Percentiles rank a stretch among this genome's conserved stretches.
These are phyloP conservation scores for Lentinula sp. DNA, from an alignment of 768 basidiomycete genomes.

Conservation along the genomic window DNA sequence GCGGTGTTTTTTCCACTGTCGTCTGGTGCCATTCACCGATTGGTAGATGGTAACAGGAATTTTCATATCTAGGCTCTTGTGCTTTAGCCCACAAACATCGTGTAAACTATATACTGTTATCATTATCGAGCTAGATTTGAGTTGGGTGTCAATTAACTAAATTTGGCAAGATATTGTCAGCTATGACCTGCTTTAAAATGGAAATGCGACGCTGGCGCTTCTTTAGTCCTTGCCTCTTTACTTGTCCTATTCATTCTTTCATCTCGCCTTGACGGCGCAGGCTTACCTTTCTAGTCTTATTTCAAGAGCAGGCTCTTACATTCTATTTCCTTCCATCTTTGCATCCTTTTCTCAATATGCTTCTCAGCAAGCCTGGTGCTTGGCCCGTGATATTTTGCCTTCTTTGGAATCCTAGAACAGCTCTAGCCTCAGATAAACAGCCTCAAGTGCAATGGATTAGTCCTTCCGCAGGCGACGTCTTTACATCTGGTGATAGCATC, in stretches of 20 bases:
- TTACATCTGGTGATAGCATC: constrained; percentile 1
- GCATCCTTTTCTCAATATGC: not conserved
- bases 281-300: not conserved
- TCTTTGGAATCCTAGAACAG: not conserved
- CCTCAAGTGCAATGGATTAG: constrained; percentile 5
- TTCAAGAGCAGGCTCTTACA: not conserved
- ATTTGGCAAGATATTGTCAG: not conserved
- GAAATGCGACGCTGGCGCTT: not conserved
- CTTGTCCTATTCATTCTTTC: not conserved
- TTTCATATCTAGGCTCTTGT: not conserved
- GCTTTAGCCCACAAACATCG: not conserved
- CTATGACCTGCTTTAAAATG: not conserved
- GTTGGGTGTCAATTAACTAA: not conserved
- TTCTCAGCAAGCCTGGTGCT: constrained; percentile 3
- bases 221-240: not conserved
- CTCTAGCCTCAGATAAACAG: not conserved
- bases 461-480: constrained; percentile 3
- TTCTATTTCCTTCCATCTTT: not conserved
- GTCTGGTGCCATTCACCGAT: not conserved
- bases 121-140: not conserved
- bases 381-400: not conserved
- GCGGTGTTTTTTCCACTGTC: not conserved
- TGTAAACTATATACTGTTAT: not conserved
- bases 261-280: constrained; percentile 4
- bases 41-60: not conserved